Base-by-base conservation (phyloP, 2,329 filamentous ascomycete species). In the Coniella vitis region DNA sequence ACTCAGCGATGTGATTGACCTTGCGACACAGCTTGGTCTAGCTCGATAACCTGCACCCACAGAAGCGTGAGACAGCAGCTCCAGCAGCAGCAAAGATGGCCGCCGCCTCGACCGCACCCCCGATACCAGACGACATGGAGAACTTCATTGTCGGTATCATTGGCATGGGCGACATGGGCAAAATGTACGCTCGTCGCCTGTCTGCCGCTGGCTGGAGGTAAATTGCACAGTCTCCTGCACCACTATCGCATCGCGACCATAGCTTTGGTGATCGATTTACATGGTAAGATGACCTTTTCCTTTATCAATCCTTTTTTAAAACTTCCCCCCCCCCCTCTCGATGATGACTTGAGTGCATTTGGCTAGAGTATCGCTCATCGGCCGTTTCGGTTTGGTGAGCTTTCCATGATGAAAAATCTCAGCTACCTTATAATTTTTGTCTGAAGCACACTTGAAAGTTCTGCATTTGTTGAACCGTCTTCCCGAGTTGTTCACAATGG, bases 281-380 rank as follows among this genome's bases (percentile, higher is more conserved):
- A 60, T 65, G 65, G 70, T 73, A 67, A 69, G 70, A 63, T 29
- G 5, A 29, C 38, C 48, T 31, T 17, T 19, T 43, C 42, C 20
- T 16, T 31, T 12, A 12, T 22, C 14, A 19, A 20, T 38, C 22
- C 37, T 7, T 45, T 42, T 46, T 36, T 43, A 51, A n/a, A n/a
- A n/a, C n/a, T 53, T 50, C 49, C 48, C 52, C 60, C 32, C 20
- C 16, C 38, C 37, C 21, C 68, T 56, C 62, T 67, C 67, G 66
- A 90, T 94, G 91, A 97, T 97, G 91, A 97, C 91, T 89, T 91
- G 91, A 97, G 91, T 90, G 91, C 91, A 97, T 97, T 97, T 97
- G 91, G 91, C 91, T 97, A 89, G 91, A 97, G 91, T 78, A 95
- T 90, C 81, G 82, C 74, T 70, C 73, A 41, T 75, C 72, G 70